Conservation (phyloP, 2,329 filamentous ascomycete genomes). For the Sporothrix phasma region DNA sequence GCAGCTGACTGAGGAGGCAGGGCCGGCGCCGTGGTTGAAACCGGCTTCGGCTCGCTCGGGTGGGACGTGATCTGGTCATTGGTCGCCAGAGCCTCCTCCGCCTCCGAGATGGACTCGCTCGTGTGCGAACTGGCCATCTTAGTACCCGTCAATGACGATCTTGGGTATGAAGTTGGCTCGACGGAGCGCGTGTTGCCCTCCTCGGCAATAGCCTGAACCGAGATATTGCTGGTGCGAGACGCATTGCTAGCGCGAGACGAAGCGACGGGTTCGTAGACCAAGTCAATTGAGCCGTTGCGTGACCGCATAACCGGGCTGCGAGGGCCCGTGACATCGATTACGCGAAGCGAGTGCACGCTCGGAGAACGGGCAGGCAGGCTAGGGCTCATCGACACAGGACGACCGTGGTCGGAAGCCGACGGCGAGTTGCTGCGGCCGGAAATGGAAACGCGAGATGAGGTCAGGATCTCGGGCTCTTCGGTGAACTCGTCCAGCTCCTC, state of each 20-base stretch:
- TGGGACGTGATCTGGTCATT: not conserved
- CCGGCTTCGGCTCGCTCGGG: not conserved
- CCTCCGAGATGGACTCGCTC: conserved; percentile 34
- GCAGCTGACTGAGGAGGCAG: not conserved
- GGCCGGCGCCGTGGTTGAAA: not conserved
- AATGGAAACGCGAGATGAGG: conserved; percentile 46
- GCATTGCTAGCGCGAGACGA: conserved; percentile 30
- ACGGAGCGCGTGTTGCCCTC: conserved; percentile 24
- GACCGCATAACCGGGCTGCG: conserved; percentile 40
- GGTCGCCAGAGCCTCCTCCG: conserved; percentile 28
- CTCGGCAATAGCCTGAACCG: conserved; percentile 34
- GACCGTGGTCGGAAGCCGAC: conserved; percentile 37
- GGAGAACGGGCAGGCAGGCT: conserved; percentile 34
- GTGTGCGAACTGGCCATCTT: conserved; percentile 12
- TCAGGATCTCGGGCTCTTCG: conserved; percentile 50
- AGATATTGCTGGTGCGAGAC: conserved; percentile 32
- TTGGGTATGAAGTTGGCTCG: not conserved
- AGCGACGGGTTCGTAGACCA: conserved; percentile 29
- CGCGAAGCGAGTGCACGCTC: conserved; percentile 46
- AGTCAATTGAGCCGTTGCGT: conserved; percentile 39
- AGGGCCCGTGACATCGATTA: conserved; percentile 46
- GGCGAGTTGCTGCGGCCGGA: conserved; percentile 41
- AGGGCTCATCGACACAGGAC: conserved; percentile 29
- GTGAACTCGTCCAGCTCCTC: conserved; percentile 42
- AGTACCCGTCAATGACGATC: not conserved